These are phyloP conservation scores for Biscogniauxia marginata DNA, from an alignment of 2,329 filamentous ascomycete genomes.

Conservation along the genomic window DNA sequence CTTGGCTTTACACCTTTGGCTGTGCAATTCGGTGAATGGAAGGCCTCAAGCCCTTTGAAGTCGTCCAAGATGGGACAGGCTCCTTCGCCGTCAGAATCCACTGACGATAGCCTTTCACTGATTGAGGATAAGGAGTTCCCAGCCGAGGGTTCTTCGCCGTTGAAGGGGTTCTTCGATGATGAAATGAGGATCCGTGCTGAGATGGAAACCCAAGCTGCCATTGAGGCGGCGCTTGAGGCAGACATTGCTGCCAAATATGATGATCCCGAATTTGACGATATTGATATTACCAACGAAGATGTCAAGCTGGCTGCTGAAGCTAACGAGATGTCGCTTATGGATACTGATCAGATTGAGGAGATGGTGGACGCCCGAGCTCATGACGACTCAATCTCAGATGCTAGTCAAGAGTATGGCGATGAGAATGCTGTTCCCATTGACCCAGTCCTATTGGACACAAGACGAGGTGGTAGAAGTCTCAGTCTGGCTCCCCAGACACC, in stretches of 20 bases:
- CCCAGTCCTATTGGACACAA: slow-evolving; percentile 39
- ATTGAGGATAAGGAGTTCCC: slow-evolving; percentile 24
- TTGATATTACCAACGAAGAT: slow-evolving; percentile 54
- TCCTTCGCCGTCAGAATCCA: slow-evolving; percentile 19
- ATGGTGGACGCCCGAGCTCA: slow-evolving; percentile 33
- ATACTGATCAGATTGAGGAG: slow-evolving; percentile 41
- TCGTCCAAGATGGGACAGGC: slow-evolving; percentile 28
- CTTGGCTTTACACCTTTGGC: slow-evolving; percentile 65
- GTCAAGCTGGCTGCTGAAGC: slow-evolving; percentile 57
- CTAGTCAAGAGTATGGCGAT: slow-evolving; percentile 65
- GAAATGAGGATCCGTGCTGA: slow-evolving; percentile 50
- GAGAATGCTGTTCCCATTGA: slow-evolving; percentile 62
- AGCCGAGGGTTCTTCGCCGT: slow-evolving; percentile 35
- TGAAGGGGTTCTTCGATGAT: slow-evolving; percentile 59
- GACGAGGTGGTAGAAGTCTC: slow-evolving; percentile 14
- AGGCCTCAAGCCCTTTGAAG: slow-evolving; percentile 55
- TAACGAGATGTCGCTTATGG: slow-evolving; percentile 58
- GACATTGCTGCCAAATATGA: slow-evolving; percentile 37
- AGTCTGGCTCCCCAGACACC: slow-evolving; percentile 53
- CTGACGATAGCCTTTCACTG: slow-evolving; percentile 27
- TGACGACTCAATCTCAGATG: slow-evolving; percentile 55
- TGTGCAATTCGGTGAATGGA: slow-evolving; percentile 61
- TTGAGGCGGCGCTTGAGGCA: slow-evolving; percentile 34
- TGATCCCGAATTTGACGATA: slow-evolving; percentile 43
- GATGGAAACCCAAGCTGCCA: slow-evolving; percentile 35